These are phyloP conservation scores for Ceratocystis diversiconidia DNA, from an alignment of 2,329 filamentous ascomycete species.

Conservation along the genomic window DNA sequence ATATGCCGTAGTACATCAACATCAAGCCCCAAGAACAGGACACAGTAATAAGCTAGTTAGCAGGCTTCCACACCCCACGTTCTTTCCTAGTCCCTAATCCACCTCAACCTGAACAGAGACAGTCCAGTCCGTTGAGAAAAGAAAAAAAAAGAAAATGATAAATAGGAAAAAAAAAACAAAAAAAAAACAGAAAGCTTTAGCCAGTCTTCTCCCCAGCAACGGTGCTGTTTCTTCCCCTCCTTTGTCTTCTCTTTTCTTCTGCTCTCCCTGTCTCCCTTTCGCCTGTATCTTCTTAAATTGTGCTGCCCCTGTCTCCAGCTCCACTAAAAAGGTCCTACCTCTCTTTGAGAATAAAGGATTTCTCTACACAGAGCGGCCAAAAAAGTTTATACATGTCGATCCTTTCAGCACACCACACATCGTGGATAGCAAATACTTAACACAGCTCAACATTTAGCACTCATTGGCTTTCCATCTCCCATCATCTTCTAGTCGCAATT, in stretches of 20 bases:
- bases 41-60: too few relatives aligned
- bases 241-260: not conserved
- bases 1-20: too few relatives aligned
- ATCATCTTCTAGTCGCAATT: too few relatives aligned
- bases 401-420: not conserved
- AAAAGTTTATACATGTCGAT: not conserved
- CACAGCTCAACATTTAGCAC: not conserved
- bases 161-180: not conserved
- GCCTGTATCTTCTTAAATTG: not conserved
- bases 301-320: not conserved
- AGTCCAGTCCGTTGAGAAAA: not conserved
- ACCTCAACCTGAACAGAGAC: too few relatives aligned
- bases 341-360: too few relatives aligned
- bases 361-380: not conserved
- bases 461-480: not conserved
- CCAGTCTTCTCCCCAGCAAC: conserved; percentile 6
- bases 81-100: too few relatives aligned
- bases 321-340: not conserved
- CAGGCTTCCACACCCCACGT: too few relatives aligned
- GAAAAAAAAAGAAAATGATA: not conserved
- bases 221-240: not conserved
- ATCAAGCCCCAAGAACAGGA: too few relatives aligned
- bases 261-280: not conserved
- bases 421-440: not conserved
- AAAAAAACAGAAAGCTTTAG: not conserved